Conservation (phyloP, 495 filamentous ascomycete genomes). For the Hyaloscypha finlandica region DNA sequence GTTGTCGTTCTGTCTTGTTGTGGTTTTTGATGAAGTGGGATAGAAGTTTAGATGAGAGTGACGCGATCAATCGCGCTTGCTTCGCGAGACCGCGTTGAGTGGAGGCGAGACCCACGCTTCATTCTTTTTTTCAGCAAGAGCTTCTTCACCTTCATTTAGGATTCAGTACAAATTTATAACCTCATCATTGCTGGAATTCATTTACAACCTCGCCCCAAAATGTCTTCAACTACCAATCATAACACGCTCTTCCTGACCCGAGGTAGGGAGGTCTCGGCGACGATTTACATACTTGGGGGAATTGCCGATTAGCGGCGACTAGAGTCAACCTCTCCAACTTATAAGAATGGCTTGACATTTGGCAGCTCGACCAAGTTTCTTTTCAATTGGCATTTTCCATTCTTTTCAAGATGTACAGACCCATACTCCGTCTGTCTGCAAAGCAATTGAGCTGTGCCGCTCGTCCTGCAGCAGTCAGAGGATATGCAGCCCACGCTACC, state of each 20-base stretch:
- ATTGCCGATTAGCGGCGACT: slow-evolving; percentile 17
- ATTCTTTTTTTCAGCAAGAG: no score
- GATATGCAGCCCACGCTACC: slow-evolving; percentile 40
- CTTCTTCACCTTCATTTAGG: background rate
- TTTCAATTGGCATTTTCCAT: background rate
- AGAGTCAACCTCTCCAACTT: background rate
- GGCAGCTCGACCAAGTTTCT: background rate
- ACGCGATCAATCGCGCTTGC: slow-evolving; percentile 27
- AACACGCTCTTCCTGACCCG: background rate
- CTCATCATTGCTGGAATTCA: background rate
- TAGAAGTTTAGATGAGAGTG: background rate
- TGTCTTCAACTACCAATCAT: background rate
- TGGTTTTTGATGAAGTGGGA: background rate
- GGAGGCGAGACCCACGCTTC: background rate
- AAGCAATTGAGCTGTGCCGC: slow-evolving; percentile 36
- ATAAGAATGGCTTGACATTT: slow-evolving; percentile 9
- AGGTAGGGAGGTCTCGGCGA: slow-evolving; percentile 11
- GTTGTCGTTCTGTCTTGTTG: slow-evolving; percentile 1
- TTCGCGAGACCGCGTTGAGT: slow-evolving; percentile 17
- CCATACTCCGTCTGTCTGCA: slow-evolving; percentile 36
- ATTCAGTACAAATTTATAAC: background rate
- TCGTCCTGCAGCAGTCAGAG: slow-evolving; percentile 33
- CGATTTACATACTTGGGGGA: slow-evolving; percentile 1
- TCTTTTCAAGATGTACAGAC: slow-evolving; percentile 41
- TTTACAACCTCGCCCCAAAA: background rate